phyloP scores from a whole-genome alignment of 2,329 filamentous ascomycete genomes.

The Apiospora sp. region DNA sequence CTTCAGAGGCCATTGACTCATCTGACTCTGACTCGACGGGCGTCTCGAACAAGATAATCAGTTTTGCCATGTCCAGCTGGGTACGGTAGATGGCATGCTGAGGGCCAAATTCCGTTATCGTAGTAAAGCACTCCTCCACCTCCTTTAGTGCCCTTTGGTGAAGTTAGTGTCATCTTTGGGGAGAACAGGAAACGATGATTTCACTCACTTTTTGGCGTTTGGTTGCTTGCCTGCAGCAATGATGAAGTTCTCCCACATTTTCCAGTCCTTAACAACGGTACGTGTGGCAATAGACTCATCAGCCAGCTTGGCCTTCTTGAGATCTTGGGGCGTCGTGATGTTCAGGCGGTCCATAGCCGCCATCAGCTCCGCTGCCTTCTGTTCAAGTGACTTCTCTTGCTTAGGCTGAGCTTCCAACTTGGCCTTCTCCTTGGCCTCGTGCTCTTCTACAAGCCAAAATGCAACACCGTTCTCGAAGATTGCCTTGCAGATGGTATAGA shows the following conservation, averaged over 20 bases:
- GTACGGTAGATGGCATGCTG: slow-evolving; percentile 28
- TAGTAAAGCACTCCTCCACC: slow-evolving; percentile 29
- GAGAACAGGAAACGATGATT: neutral
- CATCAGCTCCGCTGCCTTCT: slow-evolving; percentile 20
- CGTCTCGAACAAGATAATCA: slow-evolving; percentile 29
- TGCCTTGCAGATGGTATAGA: slow-evolving; percentile 31
- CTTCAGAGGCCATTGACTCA: neutral
- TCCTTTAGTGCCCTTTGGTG: slow-evolving; percentile 32
- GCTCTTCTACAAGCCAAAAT: slow-evolving; percentile 27
- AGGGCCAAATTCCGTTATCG: slow-evolving; percentile 26
- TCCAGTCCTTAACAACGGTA: slow-evolving; percentile 37
- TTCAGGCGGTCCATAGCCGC: neutral
- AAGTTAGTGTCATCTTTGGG: neutral
- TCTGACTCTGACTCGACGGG: neutral
- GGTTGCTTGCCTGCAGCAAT: slow-evolving; percentile 46
- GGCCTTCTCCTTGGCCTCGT: neutral
- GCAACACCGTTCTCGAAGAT: slow-evolving; percentile 35
- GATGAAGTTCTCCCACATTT: slow-evolving; percentile 50
- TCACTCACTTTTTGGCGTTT: slow-evolving; percentile 44
- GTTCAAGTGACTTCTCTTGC: slow-evolving; percentile 18
- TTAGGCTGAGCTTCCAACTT: neutral
- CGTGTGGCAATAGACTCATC: slow-evolving; percentile 23
- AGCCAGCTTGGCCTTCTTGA: slow-evolving; percentile 11
- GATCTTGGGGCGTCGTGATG: neutral
- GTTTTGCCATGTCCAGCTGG: slow-evolving; percentile 27